Conservation (phyloP, 2,329 filamentous ascomycete genomes). For the Alternaria angustiovoidea region DNA sequence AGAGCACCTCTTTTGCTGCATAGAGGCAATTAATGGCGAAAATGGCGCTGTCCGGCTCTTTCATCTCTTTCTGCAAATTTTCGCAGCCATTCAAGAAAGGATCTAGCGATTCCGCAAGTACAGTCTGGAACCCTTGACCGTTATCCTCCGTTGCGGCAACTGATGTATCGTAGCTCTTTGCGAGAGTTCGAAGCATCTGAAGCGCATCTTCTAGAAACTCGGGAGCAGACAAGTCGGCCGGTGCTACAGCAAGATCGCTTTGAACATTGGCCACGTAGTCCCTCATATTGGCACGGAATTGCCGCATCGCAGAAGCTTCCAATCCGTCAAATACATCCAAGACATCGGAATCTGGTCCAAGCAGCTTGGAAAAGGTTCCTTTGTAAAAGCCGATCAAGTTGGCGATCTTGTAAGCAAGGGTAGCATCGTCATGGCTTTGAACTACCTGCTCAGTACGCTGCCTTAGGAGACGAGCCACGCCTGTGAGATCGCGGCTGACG, state of each 20-base stretch:
- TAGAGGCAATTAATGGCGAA: constrained; percentile 78
- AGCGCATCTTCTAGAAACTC: constrained; percentile 83
- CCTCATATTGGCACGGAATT: constrained; percentile 82
- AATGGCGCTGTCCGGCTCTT: constrained; percentile 68
- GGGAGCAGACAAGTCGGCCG: constrained; percentile 78
- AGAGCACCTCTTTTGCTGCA: constrained; percentile 64
- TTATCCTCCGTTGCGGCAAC: constrained; percentile 64
- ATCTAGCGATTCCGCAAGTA: constrained; percentile 81
- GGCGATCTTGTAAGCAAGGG: constrained; percentile 86
- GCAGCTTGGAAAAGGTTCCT: constrained; percentile 80
- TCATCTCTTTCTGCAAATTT: constrained; percentile 69
- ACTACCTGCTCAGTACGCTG: constrained; percentile 92
- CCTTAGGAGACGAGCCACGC: constrained; percentile 82
- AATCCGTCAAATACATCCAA: constrained; percentile 73
- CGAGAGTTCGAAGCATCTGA: constrained; percentile 77
- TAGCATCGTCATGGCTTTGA: constrained; percentile 88
- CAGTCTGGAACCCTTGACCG: constrained; percentile 75
- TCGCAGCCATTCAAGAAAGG: constrained; percentile 83
- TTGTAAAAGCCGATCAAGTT: constrained; percentile 91
- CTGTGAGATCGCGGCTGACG: constrained; percentile 83
- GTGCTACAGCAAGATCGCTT: constrained; percentile 72
- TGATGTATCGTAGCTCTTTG: constrained; percentile 88
- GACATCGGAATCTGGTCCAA: constrained; percentile 73
- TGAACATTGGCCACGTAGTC: constrained; percentile 82
- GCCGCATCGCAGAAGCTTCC: constrained; percentile 78